phyloP scores from a whole-genome alignment of 225 moss, liverwort and hornwort genomes.

The Pseudoscleropodium purum region DNA sequence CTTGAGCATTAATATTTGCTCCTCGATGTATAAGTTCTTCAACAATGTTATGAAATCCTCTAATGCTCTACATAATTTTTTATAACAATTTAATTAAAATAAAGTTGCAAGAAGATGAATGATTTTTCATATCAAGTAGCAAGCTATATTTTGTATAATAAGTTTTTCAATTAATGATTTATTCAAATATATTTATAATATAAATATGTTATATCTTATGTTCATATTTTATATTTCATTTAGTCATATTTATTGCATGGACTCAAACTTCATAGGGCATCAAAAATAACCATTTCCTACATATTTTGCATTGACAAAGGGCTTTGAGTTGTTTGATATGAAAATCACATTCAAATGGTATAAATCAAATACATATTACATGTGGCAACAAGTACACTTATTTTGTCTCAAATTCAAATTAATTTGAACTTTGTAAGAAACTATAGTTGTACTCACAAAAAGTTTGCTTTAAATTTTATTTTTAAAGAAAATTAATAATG shows the following conservation, averaged over 20 bases:
- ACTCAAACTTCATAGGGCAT: no score
- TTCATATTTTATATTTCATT: background rate
- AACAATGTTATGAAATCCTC: conserved; percentile 48
- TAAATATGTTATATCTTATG: background rate
- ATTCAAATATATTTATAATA: background rate
- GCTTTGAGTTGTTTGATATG: background rate
- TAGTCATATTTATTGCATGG: background rate
- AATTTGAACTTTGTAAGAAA: background rate
- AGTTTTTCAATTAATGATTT: background rate
- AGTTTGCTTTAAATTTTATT: no score
- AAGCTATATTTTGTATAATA: background rate
- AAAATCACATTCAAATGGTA: background rate
- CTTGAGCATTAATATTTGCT: conserved; percentile 50
- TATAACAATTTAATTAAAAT: background rate
- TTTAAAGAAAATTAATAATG: background rate
- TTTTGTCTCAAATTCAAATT: no score
- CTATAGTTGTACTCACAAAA: no score
- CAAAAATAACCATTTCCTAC: background rate
- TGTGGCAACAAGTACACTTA: background rate
- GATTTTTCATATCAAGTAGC: background rate
- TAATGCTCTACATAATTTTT: conserved; percentile 22
- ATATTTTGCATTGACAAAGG: rapidly evolving
- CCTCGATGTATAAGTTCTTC: conserved; percentile 32
- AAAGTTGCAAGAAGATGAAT: no score
- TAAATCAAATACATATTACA: background rate